Conservation (phyloP, 148 eudicot genomes). For the Fagopyrum homotropicum region DNA sequence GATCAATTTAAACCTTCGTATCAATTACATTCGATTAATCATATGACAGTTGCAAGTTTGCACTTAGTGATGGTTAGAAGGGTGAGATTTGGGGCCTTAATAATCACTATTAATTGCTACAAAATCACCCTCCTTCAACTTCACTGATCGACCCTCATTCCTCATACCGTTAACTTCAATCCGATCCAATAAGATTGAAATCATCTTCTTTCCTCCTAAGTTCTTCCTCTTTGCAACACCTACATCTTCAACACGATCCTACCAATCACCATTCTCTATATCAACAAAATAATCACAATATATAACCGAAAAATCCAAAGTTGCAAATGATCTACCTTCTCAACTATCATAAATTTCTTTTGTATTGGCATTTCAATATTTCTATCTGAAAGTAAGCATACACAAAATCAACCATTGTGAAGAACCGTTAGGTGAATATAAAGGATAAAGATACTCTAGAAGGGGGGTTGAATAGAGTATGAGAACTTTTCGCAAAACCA, state of each 20-base stretch:
- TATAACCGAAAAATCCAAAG: not conserved
- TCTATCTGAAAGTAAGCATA: not conserved
- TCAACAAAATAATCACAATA: not conserved
- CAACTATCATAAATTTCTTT: not conserved
- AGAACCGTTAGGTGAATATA: too few relatives aligned
- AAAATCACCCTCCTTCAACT: not conserved
- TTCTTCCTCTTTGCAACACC: slow-evolving; percentile 12
- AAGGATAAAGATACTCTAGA: too few relatives aligned
- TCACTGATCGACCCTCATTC: too few relatives aligned
- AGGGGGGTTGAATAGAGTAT: too few relatives aligned
- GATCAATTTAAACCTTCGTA: too few relatives aligned
- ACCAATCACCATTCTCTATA: not conserved
- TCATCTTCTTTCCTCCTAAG: slow-evolving; percentile 49
- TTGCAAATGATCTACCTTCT: not conserved
- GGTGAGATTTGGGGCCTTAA: slow-evolving; percentile 31
- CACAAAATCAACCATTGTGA: not conserved
- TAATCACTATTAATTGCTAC: slow-evolving; percentile 26
- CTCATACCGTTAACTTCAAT: slow-evolving; percentile 17
- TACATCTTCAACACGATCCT: slow-evolving; percentile 15
- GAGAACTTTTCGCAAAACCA: too few relatives aligned
- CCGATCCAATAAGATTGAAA: slow-evolving; percentile 14
- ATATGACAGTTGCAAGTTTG: too few relatives aligned
- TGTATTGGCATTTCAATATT: not conserved
- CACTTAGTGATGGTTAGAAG: slow-evolving; percentile 40
- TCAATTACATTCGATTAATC: too few relatives aligned